A percentile compares a stretch with the other conserved stretches of the same genome.
These are phyloP conservation scores for Ascodesmis nigricans DNA, from an alignment of 495 filamentous ascomycete genomes.

Conservation along the genomic window DNA sequence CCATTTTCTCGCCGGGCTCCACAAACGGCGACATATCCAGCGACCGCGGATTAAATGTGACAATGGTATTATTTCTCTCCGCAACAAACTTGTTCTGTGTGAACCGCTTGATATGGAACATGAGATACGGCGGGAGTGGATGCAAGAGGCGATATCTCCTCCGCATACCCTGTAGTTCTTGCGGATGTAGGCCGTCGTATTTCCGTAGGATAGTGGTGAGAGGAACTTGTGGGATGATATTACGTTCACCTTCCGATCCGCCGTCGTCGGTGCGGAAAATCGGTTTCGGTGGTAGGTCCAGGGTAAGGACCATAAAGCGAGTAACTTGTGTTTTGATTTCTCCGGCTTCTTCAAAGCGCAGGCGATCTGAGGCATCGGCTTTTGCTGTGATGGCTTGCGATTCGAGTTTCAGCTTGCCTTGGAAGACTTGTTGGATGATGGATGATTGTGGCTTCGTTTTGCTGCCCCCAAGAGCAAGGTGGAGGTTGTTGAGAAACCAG, in stretches of 20 bases:
- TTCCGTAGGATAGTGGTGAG: slow-evolving; percentile 76
- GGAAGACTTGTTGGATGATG: slow-evolving; percentile 78
- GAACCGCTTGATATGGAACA: slow-evolving; percentile 96
- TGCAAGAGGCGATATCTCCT: slow-evolving; percentile 78
- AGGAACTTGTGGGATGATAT: slow-evolving; percentile 81
- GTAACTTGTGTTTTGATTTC: slow-evolving; percentile 51
- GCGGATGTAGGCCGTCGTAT: slow-evolving; percentile 74
- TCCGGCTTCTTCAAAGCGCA: slow-evolving; percentile 83
- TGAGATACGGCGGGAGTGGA: slow-evolving; percentile 73
- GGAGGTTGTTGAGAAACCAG: slow-evolving; percentile 92
- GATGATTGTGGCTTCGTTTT: slow-evolving; percentile 61
- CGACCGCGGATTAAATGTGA: slow-evolving; percentile 67
- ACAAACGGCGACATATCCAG: slow-evolving; percentile 82
- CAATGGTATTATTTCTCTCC: slow-evolving; percentile 94
- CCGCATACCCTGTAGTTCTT: slow-evolving; percentile 69
- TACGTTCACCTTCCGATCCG: slow-evolving; percentile 61
- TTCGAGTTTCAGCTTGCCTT: slow-evolving; percentile 77
- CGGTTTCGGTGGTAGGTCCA: slow-evolving; percentile 79
- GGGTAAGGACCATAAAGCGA: slow-evolving; percentile 71
- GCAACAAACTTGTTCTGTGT: slow-evolving; percentile 83
- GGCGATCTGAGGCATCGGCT: slow-evolving; percentile 64
- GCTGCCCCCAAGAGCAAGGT: slow-evolving; percentile 74
- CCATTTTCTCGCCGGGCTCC: slow-evolving; percentile 34
- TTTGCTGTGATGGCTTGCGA: slow-evolving; percentile 85
- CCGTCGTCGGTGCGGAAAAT: slow-evolving; percentile 98